Evolutionary conservation across 202 grass and related monocot species (phyloP), one percentile per base, ranked within the genome.

Genomic region (Eragrostis tef): DNA sequence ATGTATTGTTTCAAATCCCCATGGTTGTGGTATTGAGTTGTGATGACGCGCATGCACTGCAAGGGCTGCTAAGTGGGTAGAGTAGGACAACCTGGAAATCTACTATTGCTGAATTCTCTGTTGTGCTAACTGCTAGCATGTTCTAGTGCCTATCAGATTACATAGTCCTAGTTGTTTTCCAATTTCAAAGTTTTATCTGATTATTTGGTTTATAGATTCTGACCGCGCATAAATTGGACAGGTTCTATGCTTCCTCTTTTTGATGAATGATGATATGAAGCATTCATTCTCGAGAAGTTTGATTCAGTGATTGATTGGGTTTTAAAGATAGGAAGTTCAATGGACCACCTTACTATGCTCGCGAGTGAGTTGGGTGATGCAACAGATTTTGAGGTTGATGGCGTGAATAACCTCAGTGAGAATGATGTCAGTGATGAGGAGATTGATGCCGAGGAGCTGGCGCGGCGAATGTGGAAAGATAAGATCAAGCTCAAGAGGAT

Each of bases 361-460:
- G 20, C 71, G 6, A 80, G 62, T 4, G 94, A 94, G 31, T 44
- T 97, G 48, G 87, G 82, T 3, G 92, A 91, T 26, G 56, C 56
- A 9, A 78, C 86, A 0, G 94, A 98, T 60, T 94, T 89, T 39
- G 92, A 94, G 25, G 88, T 89, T 16, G 83, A 90, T 68, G 91
- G 83, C 21, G 46, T 90, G 26, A 70, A 88, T 14, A 93, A 82
- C 82, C 79, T 98, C 31, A 88, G 51, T 0, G 94, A 98, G 57
- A 88, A 94, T 85, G 94, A 98, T 82, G 94, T 98, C n/a, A 98
- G 94, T 51, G 94, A 98, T 14, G 94, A 94, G 84, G 94, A 98
- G 75, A 93, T 98, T 44, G 90, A 98, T 12, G 47, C 90, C 0
- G 92, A 94, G 9, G 94, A 93, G 25, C 69, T 98, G 46, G 72